Evolutionary conservation across 2,329 filamentous ascomycete species (phyloP).

Genomic region (Salinomyces thailandicus): DNA sequence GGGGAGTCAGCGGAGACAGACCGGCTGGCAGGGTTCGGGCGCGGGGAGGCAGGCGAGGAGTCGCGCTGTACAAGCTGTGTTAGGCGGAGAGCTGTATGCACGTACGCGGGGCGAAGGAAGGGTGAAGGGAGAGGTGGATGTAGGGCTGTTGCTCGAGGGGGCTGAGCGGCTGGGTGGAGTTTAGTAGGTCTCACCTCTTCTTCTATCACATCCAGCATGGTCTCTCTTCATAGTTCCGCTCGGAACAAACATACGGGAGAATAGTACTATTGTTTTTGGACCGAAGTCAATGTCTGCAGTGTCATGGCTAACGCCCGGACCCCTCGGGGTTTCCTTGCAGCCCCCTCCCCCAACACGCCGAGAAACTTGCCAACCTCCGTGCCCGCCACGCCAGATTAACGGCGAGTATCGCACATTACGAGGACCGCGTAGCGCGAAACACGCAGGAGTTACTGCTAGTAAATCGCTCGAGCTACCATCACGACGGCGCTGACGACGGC

Average conservation of each 20-base stretch:
- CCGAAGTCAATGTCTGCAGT: too few relatives aligned
- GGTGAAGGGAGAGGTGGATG: slow-evolving; percentile 62
- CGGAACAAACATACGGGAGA: too few relatives aligned
- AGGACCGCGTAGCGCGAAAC: slow-evolving; percentile 69
- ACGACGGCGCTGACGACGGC: slow-evolving; percentile 30
- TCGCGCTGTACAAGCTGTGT: slow-evolving; percentile 79
- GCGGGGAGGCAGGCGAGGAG: slow-evolving; percentile 56
- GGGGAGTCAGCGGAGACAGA: too few relatives aligned
- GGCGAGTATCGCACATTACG: slow-evolving; percentile 69
- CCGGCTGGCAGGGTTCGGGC: slow-evolving; percentile 32
- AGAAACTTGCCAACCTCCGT: slow-evolving; percentile 64
- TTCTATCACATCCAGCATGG: too few relatives aligned
- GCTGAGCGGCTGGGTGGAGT: slow-evolving; percentile 85
- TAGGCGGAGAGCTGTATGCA: slow-evolving; percentile 78
- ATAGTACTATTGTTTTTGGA: too few relatives aligned
- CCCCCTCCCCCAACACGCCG: slow-evolving; percentile 64
- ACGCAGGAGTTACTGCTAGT: slow-evolving; percentile 60
- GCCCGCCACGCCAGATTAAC: slow-evolving; percentile 60
- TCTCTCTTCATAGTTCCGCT: too few relatives aligned
- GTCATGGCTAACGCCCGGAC: too few relatives aligned
- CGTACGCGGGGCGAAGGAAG: slow-evolving; percentile 53
- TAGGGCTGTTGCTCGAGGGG: slow-evolving; percentile 72
- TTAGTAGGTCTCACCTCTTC: slow-evolving; percentile 46
- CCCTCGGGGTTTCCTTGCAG: too few relatives aligned
- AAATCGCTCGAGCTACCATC: slow-evolving; percentile 41